phyloP scores from a whole-genome alignment of 306 rosid genomes.

The Sindora glabra region DNA sequence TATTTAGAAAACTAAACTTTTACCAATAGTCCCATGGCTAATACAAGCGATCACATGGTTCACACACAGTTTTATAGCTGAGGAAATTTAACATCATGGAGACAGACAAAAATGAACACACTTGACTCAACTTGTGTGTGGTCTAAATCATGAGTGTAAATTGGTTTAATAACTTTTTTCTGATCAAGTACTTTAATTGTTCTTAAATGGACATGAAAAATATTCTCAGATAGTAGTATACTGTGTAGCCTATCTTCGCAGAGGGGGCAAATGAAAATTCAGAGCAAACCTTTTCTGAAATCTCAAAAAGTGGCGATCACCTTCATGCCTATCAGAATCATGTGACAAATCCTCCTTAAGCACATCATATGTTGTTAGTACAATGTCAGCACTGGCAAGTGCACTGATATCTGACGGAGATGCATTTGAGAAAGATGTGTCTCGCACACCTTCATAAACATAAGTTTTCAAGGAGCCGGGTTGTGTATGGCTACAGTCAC shows the following conservation, averaged over 20 bases:
- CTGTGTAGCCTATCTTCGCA: neutral
- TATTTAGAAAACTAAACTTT: neutral
- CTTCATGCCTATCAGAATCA: conserved; percentile 88
- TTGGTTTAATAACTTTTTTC: no score
- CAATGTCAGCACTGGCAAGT: conserved; percentile 72
- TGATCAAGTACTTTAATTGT: neutral
- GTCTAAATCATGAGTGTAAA: neutral
- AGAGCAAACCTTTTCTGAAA: conserved; percentile 75
- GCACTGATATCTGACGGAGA: conserved; percentile 51
- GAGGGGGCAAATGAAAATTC: conserved; percentile 3
- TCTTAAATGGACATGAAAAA: neutral
- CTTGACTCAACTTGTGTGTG: neutral
- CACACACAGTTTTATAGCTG: neutral
- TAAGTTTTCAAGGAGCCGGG: conserved; percentile 74
- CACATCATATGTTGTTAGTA: conserved; percentile 82
- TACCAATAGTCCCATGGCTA: no score
- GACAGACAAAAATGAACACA: neutral
- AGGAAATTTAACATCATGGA: neutral
- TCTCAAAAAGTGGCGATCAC: conserved; percentile 83
- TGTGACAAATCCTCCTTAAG: conserved; percentile 90
- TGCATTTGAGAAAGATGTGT: conserved; percentile 46
- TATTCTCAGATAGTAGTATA: neutral
- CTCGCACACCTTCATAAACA: conserved; percentile 79
- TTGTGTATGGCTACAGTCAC: conserved; percentile 59
- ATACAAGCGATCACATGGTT: neutral